phyloP scores from a whole-genome alignment of 2,329 filamentous ascomycete species.

The Stenocarpella maydis region DNA sequence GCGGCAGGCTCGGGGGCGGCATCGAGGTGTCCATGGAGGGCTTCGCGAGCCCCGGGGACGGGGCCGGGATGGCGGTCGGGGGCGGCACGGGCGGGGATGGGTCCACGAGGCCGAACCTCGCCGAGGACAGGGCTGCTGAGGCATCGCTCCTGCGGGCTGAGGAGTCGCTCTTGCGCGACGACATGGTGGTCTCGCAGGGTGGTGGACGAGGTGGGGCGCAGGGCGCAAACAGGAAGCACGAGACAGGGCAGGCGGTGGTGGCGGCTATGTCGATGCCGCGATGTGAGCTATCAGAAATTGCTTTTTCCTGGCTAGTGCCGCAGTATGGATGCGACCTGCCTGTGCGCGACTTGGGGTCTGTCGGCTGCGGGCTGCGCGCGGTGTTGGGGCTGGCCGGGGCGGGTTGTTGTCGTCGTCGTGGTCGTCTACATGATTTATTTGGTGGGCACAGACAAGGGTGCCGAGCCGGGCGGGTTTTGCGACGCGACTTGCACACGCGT shows the following conservation, averaged over 20 bases:
- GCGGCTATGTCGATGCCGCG: neutral
- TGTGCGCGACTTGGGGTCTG: neutral
- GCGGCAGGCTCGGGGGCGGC: slow-evolving; percentile 36
- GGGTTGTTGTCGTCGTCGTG: neutral
- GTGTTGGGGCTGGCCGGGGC: neutral
- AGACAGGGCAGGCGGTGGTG: neutral
- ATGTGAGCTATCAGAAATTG: neutral
- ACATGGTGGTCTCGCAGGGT: slow-evolving; percentile 50
- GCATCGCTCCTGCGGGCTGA: slow-evolving; percentile 53
- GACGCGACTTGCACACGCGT: slow-evolving; percentile 26
- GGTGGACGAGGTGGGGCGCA: neutral
- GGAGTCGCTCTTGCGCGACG: slow-evolving; percentile 62
- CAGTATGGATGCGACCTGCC: neutral
- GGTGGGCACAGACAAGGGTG: slow-evolving; percentile 12
- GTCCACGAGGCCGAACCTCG: slow-evolving; percentile 54
- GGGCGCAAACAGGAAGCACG: neutral
- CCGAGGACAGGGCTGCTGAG: slow-evolving; percentile 55
- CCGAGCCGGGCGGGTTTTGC: slow-evolving; percentile 20
- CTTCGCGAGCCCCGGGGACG: slow-evolving; percentile 38
- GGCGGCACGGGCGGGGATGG: slow-evolving; percentile 39
- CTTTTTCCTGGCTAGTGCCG: too few species aligned
- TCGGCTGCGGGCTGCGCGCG: neutral
- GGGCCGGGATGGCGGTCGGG: slow-evolving; percentile 27
- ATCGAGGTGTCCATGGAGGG: slow-evolving; percentile 38
- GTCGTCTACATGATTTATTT: slow-evolving; percentile 22